Evolutionary conservation across 495 filamentous ascomycete species (phyloP).

Genomic region (Ascodesmis nigricans): DNA sequence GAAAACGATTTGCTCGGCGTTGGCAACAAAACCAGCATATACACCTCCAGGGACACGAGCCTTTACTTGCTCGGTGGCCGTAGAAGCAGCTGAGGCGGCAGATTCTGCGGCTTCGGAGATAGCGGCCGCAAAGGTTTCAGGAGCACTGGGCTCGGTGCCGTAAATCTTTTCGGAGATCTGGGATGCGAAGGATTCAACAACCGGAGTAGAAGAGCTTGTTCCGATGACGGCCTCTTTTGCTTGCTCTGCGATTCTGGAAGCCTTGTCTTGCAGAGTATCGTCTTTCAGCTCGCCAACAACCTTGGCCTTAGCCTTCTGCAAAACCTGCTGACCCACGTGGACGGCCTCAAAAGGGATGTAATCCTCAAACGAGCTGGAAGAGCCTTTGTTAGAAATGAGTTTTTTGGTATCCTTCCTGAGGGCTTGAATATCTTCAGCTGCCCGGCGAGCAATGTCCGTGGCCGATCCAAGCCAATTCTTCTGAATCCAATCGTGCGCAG

Average conservation of each 20-base stretch:
- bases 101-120: conserved; percentile 29
- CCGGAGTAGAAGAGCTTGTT: conserved; percentile 11
- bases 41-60: conserved; percentile 18
- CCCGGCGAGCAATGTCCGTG: conserved; percentile 57
- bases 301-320: conserved; percentile 6
- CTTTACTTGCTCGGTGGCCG: conserved; percentile 12
- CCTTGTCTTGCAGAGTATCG: neutral
- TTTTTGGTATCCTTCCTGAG: conserved; percentile 69
- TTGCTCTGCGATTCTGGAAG: neutral
- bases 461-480: conserved; percentile 45
- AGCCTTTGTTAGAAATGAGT: conserved; percentile 62
- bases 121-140: conserved; percentile 28
- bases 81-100: conserved; percentile 19
- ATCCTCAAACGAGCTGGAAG: conserved; percentile 47
- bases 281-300: conserved; percentile 4
- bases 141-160: conserved; percentile 27
- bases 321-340: conserved; percentile 9
- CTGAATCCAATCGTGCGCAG: conserved; percentile 44
- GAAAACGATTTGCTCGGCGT: conserved; percentile 8
- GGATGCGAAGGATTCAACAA: conserved; percentile 27
- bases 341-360: conserved; percentile 17
- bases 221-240: conserved; percentile 2
- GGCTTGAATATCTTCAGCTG: conserved; percentile 60
- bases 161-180: conserved; percentile 23
- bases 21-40: conserved; percentile 20